Base-by-base conservation (phyloP, 345 rosid species). In the Aquilaria yunnanensis region DNA sequence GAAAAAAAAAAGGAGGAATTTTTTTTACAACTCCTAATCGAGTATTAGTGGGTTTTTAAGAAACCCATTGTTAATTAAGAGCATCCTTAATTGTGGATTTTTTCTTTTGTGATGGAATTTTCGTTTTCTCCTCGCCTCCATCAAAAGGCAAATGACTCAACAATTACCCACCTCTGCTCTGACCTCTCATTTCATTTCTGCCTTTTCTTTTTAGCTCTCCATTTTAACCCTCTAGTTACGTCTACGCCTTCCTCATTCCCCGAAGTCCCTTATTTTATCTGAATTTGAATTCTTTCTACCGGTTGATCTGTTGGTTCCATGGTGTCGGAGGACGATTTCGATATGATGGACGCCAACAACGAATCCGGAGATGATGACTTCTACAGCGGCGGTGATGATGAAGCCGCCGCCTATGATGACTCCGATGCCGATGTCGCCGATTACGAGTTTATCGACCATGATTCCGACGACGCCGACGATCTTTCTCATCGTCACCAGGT, bases 371-470 rank as follows among this genome's bases (percentile, higher is more conserved):
- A 85, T 53, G 96, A 89, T 48, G 88, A 81, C 74, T 86, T 84
- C 82, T 89, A 89, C 71, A 83, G 91, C 73, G 93, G 91, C 66
- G 83, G 80, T 45, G 93, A 81, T 14, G 90, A 79, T 63, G 81
- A 77, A 13, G 74, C 33, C 5, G 71, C 63, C 16, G 73, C 50
- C 54, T 69, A 62, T 58, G 64, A 69, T 51, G 87, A 77, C 54
- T 73, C 70, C 72, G 84, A 84, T 55, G 83, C 76, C 65, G 80
- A 81, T 29, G 82, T 76, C 64, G 83, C 80, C 41, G 86, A 85
- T 59, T 89, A 78, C 64, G 87, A 75, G 75, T 88, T 88, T 76
- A 80, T 85, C 49, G 92, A 86, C 37, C 73, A 89, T 70, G 90
- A 74, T 63, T 76, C 86, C 56, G 92, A 84, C 70, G 96, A 89